These are phyloP conservation scores for Phlebiopsis flavidoalba DNA, from an alignment of 768 basidiomycete species.

Conservation along the genomic window DNA sequence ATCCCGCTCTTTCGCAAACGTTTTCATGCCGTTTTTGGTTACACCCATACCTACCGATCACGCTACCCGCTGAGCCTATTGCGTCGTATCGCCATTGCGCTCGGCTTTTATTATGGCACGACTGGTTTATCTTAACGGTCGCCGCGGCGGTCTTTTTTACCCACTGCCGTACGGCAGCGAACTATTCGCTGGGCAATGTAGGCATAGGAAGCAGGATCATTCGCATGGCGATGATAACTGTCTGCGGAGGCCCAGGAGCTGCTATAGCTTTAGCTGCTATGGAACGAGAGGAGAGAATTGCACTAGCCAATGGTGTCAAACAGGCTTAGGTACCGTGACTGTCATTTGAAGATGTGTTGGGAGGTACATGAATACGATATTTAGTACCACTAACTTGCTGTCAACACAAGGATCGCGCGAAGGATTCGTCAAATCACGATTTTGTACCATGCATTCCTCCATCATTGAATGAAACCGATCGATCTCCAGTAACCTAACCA, in stretches of 20 bases:
- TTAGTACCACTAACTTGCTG: background rate
- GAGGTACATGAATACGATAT: background rate
- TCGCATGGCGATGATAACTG: background rate
- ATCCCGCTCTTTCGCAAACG: constrained; percentile 10
- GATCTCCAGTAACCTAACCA: constrained; percentile 9
- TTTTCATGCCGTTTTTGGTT: constrained; percentile 10
- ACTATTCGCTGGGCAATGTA: background rate
- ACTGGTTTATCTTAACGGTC: constrained; percentile 11
- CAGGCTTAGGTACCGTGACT: background rate
- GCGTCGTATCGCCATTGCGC: constrained; percentile 2
- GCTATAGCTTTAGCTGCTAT: constrained; percentile 10
- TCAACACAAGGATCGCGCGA: background rate
- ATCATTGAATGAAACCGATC: constrained; percentile 1
- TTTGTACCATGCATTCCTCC: background rate
- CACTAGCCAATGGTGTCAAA: background rate
- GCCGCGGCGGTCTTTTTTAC: constrained; percentile 9
- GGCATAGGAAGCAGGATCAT: background rate
- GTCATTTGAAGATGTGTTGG: background rate
- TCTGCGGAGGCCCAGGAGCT: constrained; percentile 8
- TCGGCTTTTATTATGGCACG: constrained; percentile 11
- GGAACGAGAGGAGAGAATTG: constrained; percentile 6
- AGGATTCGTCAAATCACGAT: background rate
- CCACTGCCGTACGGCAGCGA: background rate
- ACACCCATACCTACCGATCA: constrained; percentile 2
- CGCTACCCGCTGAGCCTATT: background rate